phyloP scores from a whole-genome alignment of 2,329 filamentous ascomycete genomes.

The Alternaria conjuncta region DNA sequence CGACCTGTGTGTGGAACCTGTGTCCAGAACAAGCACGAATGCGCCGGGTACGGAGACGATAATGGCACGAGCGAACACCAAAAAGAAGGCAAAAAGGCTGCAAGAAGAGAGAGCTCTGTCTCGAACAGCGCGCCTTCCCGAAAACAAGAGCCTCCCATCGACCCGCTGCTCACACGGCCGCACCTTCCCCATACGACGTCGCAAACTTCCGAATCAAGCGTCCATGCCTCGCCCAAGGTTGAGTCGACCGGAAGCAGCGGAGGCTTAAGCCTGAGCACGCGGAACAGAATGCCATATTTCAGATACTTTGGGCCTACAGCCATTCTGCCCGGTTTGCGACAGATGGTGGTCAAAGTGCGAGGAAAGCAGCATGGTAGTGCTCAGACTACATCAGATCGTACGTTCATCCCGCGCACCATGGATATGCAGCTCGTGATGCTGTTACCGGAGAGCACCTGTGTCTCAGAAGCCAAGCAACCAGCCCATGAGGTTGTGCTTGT shows the following conservation, averaged over 20 bases:
- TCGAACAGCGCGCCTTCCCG: slow-evolving; percentile 15
- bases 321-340: slow-evolving; percentile 90
- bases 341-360: slow-evolving; percentile 83
- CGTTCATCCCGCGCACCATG: slow-evolving; percentile 6
- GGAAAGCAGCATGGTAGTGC: slow-evolving; percentile 67
- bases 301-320: slow-evolving; percentile 90
- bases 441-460: background rate
- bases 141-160: slow-evolving; percentile 27
- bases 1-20: slow-evolving; percentile 55
- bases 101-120: slow-evolving; percentile 24
- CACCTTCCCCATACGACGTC: slow-evolving; percentile 29
- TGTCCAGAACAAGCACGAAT: slow-evolving; percentile 56
- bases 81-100: slow-evolving; percentile 30
- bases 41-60: slow-evolving; percentile 55
- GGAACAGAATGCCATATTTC: slow-evolving; percentile 82
- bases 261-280: slow-evolving; percentile 55
- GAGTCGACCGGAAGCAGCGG: slow-evolving; percentile 24
- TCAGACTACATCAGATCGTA: slow-evolving; percentile 62
- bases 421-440: background rate
- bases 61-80: slow-evolving; percentile 22
- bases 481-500: background rate
- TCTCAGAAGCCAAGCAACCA: background rate
- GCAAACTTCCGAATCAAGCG: slow-evolving; percentile 30
- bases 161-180: slow-evolving; percentile 37
- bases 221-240: slow-evolving; percentile 23